Evolutionary conservation across 345 rosid species (phyloP).

Genomic region (Aethionema arabicum): DNA sequence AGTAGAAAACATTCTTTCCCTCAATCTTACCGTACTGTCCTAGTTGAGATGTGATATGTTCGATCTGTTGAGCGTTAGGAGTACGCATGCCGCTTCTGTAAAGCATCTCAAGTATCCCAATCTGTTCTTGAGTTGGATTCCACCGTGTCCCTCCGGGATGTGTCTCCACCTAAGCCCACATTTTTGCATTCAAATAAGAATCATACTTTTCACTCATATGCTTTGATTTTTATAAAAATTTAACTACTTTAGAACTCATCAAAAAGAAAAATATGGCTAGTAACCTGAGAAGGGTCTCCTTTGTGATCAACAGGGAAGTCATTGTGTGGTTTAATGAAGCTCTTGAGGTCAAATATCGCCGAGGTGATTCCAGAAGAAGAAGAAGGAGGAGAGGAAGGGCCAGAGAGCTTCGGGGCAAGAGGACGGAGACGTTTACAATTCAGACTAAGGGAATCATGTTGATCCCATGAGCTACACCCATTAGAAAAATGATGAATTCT

Average conservation of each 20-base stretch:
- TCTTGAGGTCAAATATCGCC: slow-evolving; percentile 78
- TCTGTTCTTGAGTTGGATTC: slow-evolving; percentile 99
- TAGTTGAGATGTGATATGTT: slow-evolving; percentile 79
- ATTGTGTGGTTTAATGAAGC: slow-evolving; percentile 71
- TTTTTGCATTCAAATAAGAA: not conserved
- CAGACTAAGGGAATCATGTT: slow-evolving; percentile 56
- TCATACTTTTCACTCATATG: not conserved
- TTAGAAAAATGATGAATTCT: slow-evolving; percentile 56
- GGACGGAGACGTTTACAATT: slow-evolving; percentile 90
- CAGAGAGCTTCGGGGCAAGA: slow-evolving; percentile 71
- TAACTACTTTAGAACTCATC: not conserved
- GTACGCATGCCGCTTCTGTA: slow-evolving; percentile 90
- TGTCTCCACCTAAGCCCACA: slow-evolving; percentile 65
- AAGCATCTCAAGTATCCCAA: slow-evolving; percentile 86
- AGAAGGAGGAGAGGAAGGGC: slow-evolving; percentile 35
- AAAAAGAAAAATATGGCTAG: slow-evolving; percentile 7
- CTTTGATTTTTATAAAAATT: not conserved
- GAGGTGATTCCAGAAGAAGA: slow-evolving; percentile 40
- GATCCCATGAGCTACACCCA: slow-evolving; percentile 54
- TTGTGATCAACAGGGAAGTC: slow-evolving; percentile 45
- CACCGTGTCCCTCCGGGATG: slow-evolving; percentile 96
- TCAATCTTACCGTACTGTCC: slow-evolving; percentile 88
- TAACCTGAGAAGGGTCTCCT: slow-evolving; percentile 49
- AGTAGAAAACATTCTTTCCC: slow-evolving; percentile 96
- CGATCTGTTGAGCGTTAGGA: slow-evolving; percentile 91